Percentiles rank a stretch among this genome's conserved stretches.
phyloP scores from a whole-genome alignment of 2,329 filamentous ascomycete genomes.

The Fusarium sp. region DNA sequence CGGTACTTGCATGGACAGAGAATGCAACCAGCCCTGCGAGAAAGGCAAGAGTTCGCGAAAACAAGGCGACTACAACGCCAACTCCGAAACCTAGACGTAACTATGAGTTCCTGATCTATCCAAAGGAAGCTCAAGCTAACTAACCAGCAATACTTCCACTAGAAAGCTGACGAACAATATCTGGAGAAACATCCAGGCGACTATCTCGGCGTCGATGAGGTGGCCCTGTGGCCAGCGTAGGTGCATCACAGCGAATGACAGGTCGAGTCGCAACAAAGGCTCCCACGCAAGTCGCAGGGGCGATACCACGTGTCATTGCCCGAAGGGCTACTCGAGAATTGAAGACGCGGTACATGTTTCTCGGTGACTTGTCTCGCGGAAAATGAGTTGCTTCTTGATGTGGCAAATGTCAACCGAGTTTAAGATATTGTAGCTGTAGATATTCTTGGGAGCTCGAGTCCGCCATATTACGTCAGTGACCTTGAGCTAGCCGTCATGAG shows the following conservation, averaged over 20 bases:
- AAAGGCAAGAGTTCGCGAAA: conserved; percentile 75
- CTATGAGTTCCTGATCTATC: not conserved
- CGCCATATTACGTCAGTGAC: conserved; percentile 35
- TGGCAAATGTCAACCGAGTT: conserved; percentile 5
- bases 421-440: not conserved
- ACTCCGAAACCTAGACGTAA: conserved; percentile 63
- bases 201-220: conserved; percentile 23
- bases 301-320: conserved; percentile 43
- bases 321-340: conserved; percentile 36
- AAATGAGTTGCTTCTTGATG: not conserved
- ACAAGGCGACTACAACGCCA: conserved; percentile 72
- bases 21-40: conserved; percentile 72
- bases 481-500: conserved; percentile 14
- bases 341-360: conserved; percentile 39
- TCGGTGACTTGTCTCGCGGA: not conserved
- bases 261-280: conserved; percentile 39
- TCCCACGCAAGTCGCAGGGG: conserved; percentile 43
- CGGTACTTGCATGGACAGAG: conserved; percentile 65
- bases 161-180: conserved; percentile 60
- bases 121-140: conserved; percentile 8
- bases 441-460: conserved; percentile 7
- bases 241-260: conserved; percentile 45
- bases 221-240: conserved; percentile 31
- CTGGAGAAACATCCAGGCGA: conserved; percentile 40
- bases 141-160: conserved; percentile 63